Evolutionary conservation across 1,139 yeast species (phyloP), one percentile per base, ranked within the genome.

Genomic region (Yamadazyma friedrichii): DNA sequence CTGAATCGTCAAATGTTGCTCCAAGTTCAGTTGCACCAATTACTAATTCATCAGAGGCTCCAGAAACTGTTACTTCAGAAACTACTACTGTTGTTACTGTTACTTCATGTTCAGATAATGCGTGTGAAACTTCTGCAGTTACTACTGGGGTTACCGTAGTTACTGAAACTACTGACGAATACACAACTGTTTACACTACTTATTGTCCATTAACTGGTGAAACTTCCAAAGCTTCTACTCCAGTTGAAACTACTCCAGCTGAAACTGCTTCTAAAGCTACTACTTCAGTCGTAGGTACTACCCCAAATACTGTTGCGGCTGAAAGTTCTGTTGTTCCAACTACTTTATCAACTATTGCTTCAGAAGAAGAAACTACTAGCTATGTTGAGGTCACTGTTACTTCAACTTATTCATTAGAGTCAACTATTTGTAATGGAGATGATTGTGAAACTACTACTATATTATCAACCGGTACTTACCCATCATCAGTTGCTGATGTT

Each of bases 21-120:
- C n/a, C 30, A n/a, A 26, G 12, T 10, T 27, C 43, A 15, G 28
- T 42, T 17, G 38, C 42, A 33, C 13, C 45, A 9, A 40, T 40
- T 24, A 32, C 30, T 27, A 4, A 9, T n/a, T n/a, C 30, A 27
- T 27, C 30, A 4, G 13, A 25, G 9, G 44, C 47, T 13, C 33
- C 50, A 11, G 45, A 44, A 28, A 17, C 48, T 10, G 40, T 33
- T 32, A 38, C 43, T 30, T 22, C 11, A 3, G 15, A 20, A 12
- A 11, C 35, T 13, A 20, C 35, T 22, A 33, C 59, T 17, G 61
- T 70, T 46, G 64, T 70, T 44, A 74, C 82, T 53, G 62, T 76
- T 58, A 74, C 80, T 44, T 67, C 74, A 38, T 76, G 82, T 62
- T 48, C 56, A 20, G 58, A 60, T 10, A 34, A 45, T 53, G 31